phyloP scores from a whole-genome alignment of 2,329 filamentous ascomycete species.

The Epichloe glyceriae region DNA sequence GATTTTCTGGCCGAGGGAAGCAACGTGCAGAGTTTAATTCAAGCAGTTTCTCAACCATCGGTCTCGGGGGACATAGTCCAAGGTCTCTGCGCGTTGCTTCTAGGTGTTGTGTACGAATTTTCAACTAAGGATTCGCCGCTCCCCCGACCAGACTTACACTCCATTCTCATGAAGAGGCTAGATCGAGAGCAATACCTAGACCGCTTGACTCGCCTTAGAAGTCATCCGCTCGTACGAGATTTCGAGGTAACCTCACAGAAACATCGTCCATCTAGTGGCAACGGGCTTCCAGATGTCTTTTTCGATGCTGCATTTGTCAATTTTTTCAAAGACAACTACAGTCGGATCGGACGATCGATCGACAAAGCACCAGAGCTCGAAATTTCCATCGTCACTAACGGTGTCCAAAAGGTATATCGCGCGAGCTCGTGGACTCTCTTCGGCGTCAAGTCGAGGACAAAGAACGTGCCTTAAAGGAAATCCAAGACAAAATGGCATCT shows the following conservation, averaged over 20 bases:
- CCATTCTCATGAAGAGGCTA: conserved; percentile 61
- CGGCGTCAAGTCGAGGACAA: conserved; percentile 66
- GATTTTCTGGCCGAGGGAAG: conserved; percentile 88
- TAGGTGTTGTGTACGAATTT: conserved; percentile 90
- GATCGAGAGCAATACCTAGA: conserved; percentile 82
- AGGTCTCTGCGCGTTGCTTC: conserved; percentile 70
- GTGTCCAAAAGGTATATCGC: conserved; percentile 78
- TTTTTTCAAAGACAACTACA: conserved; percentile 93
- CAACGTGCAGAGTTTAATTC: conserved; percentile 75
- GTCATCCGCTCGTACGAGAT: conserved; percentile 68
- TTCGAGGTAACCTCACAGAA: conserved; percentile 77
- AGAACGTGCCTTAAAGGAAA: conserved; percentile 36
- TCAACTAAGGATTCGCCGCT: conserved; percentile 95
- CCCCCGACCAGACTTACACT: conserved; percentile 65
- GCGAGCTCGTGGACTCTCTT: conserved; percentile 79
- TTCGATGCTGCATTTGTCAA: conserved; percentile 82
- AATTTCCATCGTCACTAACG: conserved; percentile 66
- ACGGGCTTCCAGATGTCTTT: conserved; percentile 61
- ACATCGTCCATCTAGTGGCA: conserved; percentile 32
- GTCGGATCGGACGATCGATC: conserved; percentile 68
- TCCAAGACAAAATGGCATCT: conserved; percentile 30
- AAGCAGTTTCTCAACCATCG: conserved; percentile 50
- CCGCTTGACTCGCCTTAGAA: conserved; percentile 62
- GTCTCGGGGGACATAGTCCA: conserved; percentile 54
- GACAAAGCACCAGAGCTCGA: conserved; percentile 86